These are phyloP conservation scores for Colletotrichum musicola DNA, from an alignment of 2,329 filamentous ascomycete species.

Conservation along the genomic window DNA sequence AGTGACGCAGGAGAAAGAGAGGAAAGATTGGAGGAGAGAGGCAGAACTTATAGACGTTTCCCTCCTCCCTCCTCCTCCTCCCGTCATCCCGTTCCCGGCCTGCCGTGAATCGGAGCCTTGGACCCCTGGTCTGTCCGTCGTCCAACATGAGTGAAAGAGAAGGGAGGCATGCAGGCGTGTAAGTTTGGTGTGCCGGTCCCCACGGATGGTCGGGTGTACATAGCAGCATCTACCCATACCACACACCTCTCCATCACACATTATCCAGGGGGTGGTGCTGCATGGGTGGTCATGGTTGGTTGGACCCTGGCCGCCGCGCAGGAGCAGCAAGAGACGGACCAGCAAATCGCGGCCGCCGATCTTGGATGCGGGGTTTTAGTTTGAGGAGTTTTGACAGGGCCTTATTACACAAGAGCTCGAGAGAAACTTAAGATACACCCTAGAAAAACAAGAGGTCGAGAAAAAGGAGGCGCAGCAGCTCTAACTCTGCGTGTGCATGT, in stretches of 20 bases:
- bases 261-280: neutral
- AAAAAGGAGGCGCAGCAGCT: neutral
- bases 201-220: constrained; percentile 10
- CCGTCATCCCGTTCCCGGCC: neutral
- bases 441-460: neutral
- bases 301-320: constrained; percentile 33
- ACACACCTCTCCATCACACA: too few species aligned
- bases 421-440: neutral
- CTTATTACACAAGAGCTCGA: constrained; percentile 32
- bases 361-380: constrained; percentile 34
- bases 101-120: constrained; percentile 23
- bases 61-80: constrained; percentile 14
- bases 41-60: constrained; percentile 35
- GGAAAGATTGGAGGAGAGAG: constrained; percentile 10
- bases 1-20: neutral
- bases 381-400: constrained; percentile 32
- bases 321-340: constrained; percentile 8
- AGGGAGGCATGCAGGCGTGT: too few species aligned
- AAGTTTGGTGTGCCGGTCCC: too few species aligned
- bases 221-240: too few species aligned
- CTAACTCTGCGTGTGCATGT: too few species aligned
- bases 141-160: neutral
- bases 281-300: constrained; percentile 37
- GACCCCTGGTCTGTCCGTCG: constrained; percentile 35
- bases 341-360: constrained; percentile 32